Evolutionary conservation across 192 early-diverging fungal species (phyloP), one percentile per base, ranked within the genome.

Genomic region (Paraglomus occultum): DNA sequence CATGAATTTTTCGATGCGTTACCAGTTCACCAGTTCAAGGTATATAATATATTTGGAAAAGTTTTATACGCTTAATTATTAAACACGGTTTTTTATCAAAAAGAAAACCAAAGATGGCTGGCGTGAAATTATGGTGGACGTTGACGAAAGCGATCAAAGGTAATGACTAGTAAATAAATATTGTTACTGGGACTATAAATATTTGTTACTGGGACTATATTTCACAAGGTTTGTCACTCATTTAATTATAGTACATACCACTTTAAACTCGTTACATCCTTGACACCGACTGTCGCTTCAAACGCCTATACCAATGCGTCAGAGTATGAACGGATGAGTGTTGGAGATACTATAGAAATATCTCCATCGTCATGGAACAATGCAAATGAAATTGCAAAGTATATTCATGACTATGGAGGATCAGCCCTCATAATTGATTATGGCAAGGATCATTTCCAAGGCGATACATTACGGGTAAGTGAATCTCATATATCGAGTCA

Each of bases 1-100:
- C 95, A 99, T 78, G 97, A 99, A 79, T 97, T 97, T 63, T 97
- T 99, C 80, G 97, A 99, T 68, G 95, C 97, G 0, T 80, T 99
- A 58, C 95, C 97, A 0, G 81, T 97, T 18, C 90, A 92, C 81
- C 88, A 87, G 67, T 93, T 95, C 72, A 77, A 92, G 74, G 85
- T 89, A 77, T 60, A 77, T 31, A 22, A n/a, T 14, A 4, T 42
- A 61, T 42, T 31, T 31, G 31, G 31, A 31, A 31, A n/a, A n/a
- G n/a, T n/a, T n/a, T n/a, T n/a, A n/a, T n/a, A n/a, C n/a, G n/a
- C n/a, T n/a, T n/a, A n/a, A n/a, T n/a, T n/a, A n/a, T n/a, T n/a
- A 31, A 31, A 31, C 31, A 31, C 31, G 31, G 54, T 23, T 66
- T 11, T 50, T 67, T 79, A 78, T 31, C 31, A 31, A 31, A 51